Evolutionary conservation across 2,329 filamentous ascomycete species (phyloP), one percentile per base, ranked within the genome.

Genomic region (Microascus cirrosus): DNA sequence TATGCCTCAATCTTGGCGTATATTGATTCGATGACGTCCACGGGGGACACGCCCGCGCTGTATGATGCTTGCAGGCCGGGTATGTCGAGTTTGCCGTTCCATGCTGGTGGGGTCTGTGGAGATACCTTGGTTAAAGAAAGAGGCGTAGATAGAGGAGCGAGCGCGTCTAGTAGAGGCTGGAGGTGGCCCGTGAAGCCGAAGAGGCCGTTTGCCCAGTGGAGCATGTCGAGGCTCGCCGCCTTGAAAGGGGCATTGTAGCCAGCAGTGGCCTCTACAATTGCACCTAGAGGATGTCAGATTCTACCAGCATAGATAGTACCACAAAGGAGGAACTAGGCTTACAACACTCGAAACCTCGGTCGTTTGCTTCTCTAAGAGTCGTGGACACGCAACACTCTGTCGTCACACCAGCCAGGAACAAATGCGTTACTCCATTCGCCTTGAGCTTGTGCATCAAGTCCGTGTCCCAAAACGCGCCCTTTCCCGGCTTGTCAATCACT

Each of bases 401-500:
- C 28, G 28, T 32, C 28, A 32, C 28, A 32, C 28, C 28, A 32
- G 4, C 28, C 28, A 32, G 4, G 8, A 32, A 32, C 28, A 32
- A 8, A 8, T 32, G 28, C 28, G 28, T 32, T 4, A 32, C 28
- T 8, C 76, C 80, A 61, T 75, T 70, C 25, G 78, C 76, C 60
- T 81, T 72, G 53, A 85, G 68, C 24, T 73, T 70, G 59, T 80
- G 74, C 62, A 82, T 72, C 6, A 84, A 68, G 28, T 69, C 69
- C 0, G 81, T 84, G 36, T 77, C 75, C 78, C 78, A 84, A 63
- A 82, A 84, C 2, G 77, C 77, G 15, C 81, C 80, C 64, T 83
- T 83, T 10, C 80, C 80, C 2, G 78, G 77, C 66, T 82, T 83
- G 65, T 83, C 80, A 52, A 84, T 76, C 3, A 83, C 73, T 1